Evolutionary conservation across 2,329 filamentous ascomycete genomes (phyloP).

Genomic region (Arachnopeziza araneosa): DNA sequence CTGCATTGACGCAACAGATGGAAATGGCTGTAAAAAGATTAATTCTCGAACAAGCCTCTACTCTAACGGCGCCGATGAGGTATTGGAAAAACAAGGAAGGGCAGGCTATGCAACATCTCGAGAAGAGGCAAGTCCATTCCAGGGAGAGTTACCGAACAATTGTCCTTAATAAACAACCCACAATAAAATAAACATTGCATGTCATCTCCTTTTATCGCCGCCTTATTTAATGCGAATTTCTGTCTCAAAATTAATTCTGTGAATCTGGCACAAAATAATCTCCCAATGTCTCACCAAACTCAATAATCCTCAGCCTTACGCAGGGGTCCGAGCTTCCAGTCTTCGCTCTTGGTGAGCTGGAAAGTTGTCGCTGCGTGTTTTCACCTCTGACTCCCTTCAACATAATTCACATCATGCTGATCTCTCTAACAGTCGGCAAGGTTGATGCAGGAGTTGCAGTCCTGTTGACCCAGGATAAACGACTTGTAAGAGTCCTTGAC

Average conservation of each 20-base stretch:
- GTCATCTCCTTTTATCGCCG: not conserved
- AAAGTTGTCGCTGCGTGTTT: conserved; percentile 22
- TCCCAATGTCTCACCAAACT: conserved; percentile 1
- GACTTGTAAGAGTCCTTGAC: conserved; percentile 59
- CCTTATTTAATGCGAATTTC: not conserved
- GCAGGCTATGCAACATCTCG: not conserved
- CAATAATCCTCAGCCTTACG: conserved; percentile 2
- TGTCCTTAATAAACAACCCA: not conserved
- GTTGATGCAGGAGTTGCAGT: conserved; percentile 98
- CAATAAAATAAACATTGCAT: not conserved
- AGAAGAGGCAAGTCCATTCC: not conserved
- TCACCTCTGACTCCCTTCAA: conserved; percentile 2
- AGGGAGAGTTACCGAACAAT: not conserved
- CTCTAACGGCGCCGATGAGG: not conserved
- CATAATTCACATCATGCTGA: conserved; percentile 62
- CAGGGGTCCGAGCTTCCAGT: not conserved
- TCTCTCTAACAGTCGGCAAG: conserved; percentile 97
- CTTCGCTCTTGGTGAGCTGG: conserved; percentile 7
- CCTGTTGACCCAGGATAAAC: conserved; percentile 92
- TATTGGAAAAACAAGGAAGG: not conserved
- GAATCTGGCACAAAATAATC: not conserved
- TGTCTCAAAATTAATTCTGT: not conserved
- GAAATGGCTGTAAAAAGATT: not conserved
- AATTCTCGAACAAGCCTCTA: not conserved
- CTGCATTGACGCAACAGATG: not conserved